Evolutionary conservation across 148 eudicot species (phyloP).

Genomic region (Camellia sinensis): DNA sequence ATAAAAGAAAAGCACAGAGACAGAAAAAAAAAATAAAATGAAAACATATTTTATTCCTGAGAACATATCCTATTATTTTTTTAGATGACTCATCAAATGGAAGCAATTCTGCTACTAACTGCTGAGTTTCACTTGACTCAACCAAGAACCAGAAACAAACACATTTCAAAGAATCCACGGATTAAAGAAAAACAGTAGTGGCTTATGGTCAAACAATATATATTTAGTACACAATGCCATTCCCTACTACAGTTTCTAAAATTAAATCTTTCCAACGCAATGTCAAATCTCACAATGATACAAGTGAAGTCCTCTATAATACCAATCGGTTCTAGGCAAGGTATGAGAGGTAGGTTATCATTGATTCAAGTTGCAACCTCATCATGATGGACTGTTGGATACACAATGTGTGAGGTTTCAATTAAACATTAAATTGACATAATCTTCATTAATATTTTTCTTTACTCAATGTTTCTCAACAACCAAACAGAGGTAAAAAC

Average conservation of each 20-base stretch:
- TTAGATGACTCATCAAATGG: neutral
- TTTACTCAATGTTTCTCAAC: neutral
- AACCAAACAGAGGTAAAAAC: neutral
- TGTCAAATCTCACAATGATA: no score
- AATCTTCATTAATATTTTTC: neutral
- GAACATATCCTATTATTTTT: neutral
- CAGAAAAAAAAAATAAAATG: neutral
- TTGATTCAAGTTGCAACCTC: no score
- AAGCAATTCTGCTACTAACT: neutral
- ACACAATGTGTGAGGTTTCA: no score
- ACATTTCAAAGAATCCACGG: neutral
- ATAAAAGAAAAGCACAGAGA: neutral
- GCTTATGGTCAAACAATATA: neutral
- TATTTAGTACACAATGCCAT: no score
- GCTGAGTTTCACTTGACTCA: neutral
- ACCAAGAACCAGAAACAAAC: neutral
- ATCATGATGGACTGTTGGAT: no score
- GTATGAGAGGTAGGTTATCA: no score
- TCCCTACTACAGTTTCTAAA: no score
- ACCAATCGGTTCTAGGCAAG: no score
- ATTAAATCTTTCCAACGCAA: no score
- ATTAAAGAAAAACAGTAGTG: neutral
- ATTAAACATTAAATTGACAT: neutral
- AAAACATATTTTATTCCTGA: neutral
- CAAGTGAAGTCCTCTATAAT: no score